Evolutionary conservation across 768 basidiomycete genomes (phyloP).

Genomic region (Tylopilus cervinicoccineus): DNA sequence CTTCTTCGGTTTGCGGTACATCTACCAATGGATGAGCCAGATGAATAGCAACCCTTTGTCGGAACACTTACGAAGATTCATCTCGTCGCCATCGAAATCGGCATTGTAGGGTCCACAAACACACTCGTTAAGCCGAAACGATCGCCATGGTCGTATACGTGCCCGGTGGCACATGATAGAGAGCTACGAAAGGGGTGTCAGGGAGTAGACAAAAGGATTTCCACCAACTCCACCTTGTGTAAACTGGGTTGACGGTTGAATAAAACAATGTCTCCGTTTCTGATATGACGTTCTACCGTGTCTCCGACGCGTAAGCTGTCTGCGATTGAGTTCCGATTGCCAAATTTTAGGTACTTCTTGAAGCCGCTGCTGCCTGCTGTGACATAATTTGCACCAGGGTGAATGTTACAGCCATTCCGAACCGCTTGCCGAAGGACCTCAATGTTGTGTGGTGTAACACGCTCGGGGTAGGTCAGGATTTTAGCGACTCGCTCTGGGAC

Average conservation of each 20-base stretch:
- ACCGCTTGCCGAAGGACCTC: constrained; percentile 70
- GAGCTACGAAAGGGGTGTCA: constrained; percentile 44
- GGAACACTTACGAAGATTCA: constrained; percentile 85
- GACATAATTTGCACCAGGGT: constrained; percentile 96
- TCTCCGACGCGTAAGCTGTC: constrained; percentile 84
- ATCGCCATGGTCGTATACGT: constrained; percentile 95
- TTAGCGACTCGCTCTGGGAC: constrained; percentile 95
- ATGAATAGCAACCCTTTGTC: neutral
- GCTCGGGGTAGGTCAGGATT: constrained; percentile 93
- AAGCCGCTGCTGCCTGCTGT: constrained; percentile 69
- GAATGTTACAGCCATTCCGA: constrained; percentile 82
- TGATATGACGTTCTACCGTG: constrained; percentile 89
- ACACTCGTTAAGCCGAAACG: constrained; percentile 97
- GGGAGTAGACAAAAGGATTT: neutral
- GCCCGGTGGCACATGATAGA: constrained; percentile 99
- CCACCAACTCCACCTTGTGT: constrained; percentile 63
- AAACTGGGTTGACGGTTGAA: constrained; percentile 99
- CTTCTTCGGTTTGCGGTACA: constrained; percentile 98
- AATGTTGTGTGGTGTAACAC: constrained; percentile 90
- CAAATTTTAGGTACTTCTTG: constrained; percentile 90
- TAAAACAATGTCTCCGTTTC: constrained; percentile 93
- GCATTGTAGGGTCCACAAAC: constrained; percentile 99
- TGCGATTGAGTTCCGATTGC: constrained; percentile 75
- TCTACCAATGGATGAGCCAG: constrained; percentile 44
- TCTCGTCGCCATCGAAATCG: constrained; percentile 99